A percentile compares a stretch with the other conserved stretches of the same genome.
Conservation (phyloP, 805 yeast species). For the Saccharomycopsis capsularis region DNA sequence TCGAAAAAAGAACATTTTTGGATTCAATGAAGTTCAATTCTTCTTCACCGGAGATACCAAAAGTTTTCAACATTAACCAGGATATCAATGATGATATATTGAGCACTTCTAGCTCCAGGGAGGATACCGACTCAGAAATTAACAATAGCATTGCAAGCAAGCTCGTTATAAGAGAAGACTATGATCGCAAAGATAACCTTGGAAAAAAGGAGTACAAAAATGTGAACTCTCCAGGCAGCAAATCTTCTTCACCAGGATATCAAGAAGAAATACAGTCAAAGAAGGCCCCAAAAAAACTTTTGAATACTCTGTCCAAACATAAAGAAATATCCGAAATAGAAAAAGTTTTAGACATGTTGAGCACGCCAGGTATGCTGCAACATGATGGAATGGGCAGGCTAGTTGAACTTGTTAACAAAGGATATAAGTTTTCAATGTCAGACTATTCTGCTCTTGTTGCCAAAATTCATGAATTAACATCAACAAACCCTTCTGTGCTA, state of each 20-base stretch:
- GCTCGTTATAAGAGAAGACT: conserved; percentile 6
- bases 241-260: no score
- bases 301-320: no score
- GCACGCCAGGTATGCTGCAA: not conserved
- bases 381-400: not conserved
- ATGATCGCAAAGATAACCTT: not conserved
- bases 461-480: not conserved
- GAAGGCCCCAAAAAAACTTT: no score
- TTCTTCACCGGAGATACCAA: no score
- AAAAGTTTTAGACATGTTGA: not conserved
- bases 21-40: no score
- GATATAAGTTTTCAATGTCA: conserved; percentile 2
- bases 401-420: conserved; percentile 1
- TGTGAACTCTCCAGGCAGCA: no score
- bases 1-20: not conserved
- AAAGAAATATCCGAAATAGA: no score
- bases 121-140: conserved; percentile 21
- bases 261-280: no score
- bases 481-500: not conserved
- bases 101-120: not conserved
- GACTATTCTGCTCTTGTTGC: conserved; percentile 7
- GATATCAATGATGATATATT: not conserved
- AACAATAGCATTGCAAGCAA: conserved; percentile 17
- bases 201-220: not conserved
- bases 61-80: not conserved